Conservation (phyloP, 805 yeast species). For the Wickerhamiella sorbophila region DNA sequence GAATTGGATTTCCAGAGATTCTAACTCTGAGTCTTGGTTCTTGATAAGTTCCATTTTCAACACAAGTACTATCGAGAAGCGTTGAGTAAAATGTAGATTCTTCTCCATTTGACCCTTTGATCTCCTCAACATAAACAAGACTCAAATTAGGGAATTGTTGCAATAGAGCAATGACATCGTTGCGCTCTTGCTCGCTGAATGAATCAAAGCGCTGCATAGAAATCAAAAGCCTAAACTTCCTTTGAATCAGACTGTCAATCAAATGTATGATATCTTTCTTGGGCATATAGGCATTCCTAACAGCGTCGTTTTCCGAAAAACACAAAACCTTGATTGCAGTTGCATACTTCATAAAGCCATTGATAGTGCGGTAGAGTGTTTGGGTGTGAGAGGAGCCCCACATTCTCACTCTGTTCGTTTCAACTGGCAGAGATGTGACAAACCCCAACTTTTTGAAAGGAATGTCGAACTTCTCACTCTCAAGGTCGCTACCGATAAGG, state of each 20-base stretch:
- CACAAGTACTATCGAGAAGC: constrained; percentile 59
- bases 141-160: constrained; percentile 76
- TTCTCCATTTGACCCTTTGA: constrained; percentile 11
- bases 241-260: constrained; percentile 53
- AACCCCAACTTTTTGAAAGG: constrained; percentile 15
- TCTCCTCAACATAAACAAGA: constrained; percentile 16
- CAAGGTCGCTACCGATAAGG: not conserved
- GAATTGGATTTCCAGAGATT: constrained; percentile 65
- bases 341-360: constrained; percentile 71
- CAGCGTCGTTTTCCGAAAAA: constrained; percentile 45
- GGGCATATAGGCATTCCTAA: constrained; percentile 40
- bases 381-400: constrained; percentile 83
- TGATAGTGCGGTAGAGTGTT: constrained; percentile 66
- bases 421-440: constrained; percentile 13
- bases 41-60: constrained; percentile 39
- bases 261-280: constrained; percentile 25
- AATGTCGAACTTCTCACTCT: constrained; percentile 1
- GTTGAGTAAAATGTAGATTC: constrained; percentile 34
- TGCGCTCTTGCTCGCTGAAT: constrained; percentile 60
- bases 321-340: constrained; percentile 58
- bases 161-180: constrained; percentile 57
- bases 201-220: constrained; percentile 75
- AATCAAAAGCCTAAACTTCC: constrained; percentile 68
- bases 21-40: constrained; percentile 49
- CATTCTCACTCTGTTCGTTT: constrained; percentile 49